phyloP scores from a whole-genome alignment of 2,329 filamentous ascomycete species.

The Arthrobotrys pseudoclavata region DNA sequence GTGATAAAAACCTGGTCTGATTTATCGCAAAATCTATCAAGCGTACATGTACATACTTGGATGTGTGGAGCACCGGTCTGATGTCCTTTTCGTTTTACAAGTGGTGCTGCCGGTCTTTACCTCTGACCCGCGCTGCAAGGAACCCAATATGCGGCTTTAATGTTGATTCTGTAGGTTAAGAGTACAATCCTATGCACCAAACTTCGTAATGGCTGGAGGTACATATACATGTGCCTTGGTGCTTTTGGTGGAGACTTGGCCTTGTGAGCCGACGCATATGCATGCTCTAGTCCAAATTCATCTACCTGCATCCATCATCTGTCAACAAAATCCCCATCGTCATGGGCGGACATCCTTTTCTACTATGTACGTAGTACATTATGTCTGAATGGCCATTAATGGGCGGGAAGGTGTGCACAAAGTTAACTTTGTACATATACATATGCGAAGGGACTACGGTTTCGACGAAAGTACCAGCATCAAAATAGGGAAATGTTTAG shows the following conservation, averaged over 20 bases:
- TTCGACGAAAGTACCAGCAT: no score
- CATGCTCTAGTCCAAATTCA: conserved; percentile 23
- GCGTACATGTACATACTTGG: not conserved
- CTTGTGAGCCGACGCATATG: conserved; percentile 31
- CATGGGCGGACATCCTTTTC: not conserved
- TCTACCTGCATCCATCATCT: conserved; percentile 12
- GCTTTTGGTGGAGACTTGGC: conserved; percentile 10
- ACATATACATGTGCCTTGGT: not conserved
- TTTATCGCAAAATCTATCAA: not conserved
- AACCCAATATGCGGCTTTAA: conserved; percentile 25
- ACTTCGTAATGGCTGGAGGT: not conserved
- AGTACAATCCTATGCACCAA: not conserved
- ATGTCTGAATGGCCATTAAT: no score
- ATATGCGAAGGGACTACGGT: no score
- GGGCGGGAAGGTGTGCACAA: no score
- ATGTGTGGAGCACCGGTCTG: conserved; percentile 5
- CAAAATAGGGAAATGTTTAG: no score
- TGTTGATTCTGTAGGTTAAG: not conserved
- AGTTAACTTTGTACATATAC: no score
- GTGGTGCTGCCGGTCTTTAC: conserved; percentile 2
- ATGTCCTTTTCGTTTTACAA: conserved; percentile 13
- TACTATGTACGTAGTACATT: no score
- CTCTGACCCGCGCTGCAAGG: conserved; percentile 25
- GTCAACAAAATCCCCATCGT: conserved; percentile 4
- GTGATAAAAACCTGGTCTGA: conserved; percentile 28